phyloP scores from a whole-genome alignment of 148 eudicot species.

The Vaccinium corymbosum region DNA sequence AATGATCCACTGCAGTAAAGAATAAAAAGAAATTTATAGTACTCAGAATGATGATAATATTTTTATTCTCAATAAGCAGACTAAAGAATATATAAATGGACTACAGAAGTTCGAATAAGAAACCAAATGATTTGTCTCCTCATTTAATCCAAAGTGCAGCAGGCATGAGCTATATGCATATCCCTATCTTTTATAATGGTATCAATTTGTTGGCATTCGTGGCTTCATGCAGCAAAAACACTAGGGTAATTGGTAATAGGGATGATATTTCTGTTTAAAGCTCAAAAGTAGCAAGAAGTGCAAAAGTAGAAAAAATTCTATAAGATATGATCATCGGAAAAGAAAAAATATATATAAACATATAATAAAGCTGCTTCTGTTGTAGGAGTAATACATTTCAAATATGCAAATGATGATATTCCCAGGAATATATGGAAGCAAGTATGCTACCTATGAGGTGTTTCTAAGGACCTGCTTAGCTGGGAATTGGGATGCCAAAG shows the following conservation, averaged over 20 bases:
- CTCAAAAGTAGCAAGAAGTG: no score
- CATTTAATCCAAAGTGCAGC: neutral
- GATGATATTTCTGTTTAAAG: no score
- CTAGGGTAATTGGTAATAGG: neutral
- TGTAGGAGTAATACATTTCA: neutral
- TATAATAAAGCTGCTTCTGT: neutral
- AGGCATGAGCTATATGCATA: neutral
- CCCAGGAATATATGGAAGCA: neutral
- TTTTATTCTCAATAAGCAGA: neutral
- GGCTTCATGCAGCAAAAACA: neutral
- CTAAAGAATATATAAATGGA: neutral
- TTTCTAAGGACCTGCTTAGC: neutral
- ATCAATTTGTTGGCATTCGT: neutral
- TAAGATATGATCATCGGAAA: neutral
- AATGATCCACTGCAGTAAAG: conserved; percentile 37
- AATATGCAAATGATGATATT: no score
- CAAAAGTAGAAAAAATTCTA: neutral
- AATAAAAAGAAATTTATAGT: conserved; percentile 9
- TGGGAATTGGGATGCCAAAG: neutral
- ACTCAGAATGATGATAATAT: neutral
- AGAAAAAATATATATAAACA: neutral
- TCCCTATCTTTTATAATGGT: neutral
- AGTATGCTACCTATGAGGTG: neutral
- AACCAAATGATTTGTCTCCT: neutral
- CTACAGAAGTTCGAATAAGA: conserved; percentile 3